Conservation (phyloP, 2,329 filamentous ascomycete species). For the Emmonsia crescens region DNA sequence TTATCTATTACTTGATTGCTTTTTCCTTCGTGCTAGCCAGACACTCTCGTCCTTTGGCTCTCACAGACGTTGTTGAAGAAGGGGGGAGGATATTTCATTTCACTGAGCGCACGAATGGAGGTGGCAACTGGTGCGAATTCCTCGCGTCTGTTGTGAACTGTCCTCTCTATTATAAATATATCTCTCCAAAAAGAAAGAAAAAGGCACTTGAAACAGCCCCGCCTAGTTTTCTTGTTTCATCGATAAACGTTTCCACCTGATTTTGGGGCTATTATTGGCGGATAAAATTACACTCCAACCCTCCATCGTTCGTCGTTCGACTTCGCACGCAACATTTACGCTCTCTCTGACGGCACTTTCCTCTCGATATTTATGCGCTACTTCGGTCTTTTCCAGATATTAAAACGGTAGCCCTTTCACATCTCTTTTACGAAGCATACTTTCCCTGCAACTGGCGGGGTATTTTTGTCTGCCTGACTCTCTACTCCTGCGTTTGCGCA, state of each 20-base stretch:
- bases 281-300: neutral
- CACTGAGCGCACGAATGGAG: slow-evolving; percentile 10
- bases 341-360: neutral
- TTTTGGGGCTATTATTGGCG: slow-evolving; percentile 1
- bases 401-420: neutral
- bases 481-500: neutral
- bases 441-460: neutral
- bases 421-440: neutral
- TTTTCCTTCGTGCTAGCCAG: neutral
- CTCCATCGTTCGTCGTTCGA: neutral
- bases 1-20: too few species aligned
- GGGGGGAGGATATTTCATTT: neutral
- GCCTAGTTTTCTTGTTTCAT: neutral
- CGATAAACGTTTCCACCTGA: neutral
- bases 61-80: neutral
- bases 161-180: neutral
- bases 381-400: slow-evolving; percentile 3
- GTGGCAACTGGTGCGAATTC: slow-evolving; percentile 10
- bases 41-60: neutral
- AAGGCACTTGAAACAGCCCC: neutral
- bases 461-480: neutral
- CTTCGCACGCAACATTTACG: neutral
- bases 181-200: neutral
- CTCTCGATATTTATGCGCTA: neutral
- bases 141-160: slow-evolving; percentile 5